Evolutionary conservation across 179 eudicot species (phyloP).

Genomic region (Actinidia polygama): DNA sequence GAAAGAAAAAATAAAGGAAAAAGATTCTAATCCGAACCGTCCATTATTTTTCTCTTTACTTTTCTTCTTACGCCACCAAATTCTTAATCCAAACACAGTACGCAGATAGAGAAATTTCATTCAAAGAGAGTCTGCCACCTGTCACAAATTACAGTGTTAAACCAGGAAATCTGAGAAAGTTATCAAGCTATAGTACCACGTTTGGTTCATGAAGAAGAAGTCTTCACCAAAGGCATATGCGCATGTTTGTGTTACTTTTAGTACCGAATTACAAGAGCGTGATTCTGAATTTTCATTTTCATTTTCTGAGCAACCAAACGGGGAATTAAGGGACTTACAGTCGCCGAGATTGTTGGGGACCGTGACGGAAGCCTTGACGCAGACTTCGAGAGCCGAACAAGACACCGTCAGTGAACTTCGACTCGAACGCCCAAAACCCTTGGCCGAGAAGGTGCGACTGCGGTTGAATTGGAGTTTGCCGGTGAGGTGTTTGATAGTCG

Average conservation of each 20-base stretch:
- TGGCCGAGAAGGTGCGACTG: conserved; percentile 11
- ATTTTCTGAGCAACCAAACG: neutral
- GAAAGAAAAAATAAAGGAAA: no score
- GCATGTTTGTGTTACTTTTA: neutral
- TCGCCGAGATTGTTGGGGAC: conserved; percentile 84
- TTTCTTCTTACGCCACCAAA: no score
- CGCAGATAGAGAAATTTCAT: neutral
- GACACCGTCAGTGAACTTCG: conserved; percentile 33
- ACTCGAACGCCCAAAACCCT: conserved; percentile 14
- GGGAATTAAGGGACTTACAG: conserved; percentile 42
- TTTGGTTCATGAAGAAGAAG: neutral
- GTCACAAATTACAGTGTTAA: neutral
- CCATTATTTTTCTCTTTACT: no score
- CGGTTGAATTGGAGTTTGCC: conserved; percentile 26
- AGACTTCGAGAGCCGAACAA: conserved; percentile 57
- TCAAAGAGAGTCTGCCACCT: neutral
- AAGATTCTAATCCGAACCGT: no score
- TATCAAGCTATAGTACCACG: neutral
- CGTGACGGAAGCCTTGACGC: conserved; percentile 77
- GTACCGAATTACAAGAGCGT: neutral
- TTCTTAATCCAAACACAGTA: no score
- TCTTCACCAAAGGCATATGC: neutral
- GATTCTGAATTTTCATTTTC: neutral
- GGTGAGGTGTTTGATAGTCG: conserved; percentile 47
- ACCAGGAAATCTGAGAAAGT: neutral